Conservation (phyloP, 2,329 filamentous ascomycete genomes). For the Hypomyces perniciosus region DNA sequence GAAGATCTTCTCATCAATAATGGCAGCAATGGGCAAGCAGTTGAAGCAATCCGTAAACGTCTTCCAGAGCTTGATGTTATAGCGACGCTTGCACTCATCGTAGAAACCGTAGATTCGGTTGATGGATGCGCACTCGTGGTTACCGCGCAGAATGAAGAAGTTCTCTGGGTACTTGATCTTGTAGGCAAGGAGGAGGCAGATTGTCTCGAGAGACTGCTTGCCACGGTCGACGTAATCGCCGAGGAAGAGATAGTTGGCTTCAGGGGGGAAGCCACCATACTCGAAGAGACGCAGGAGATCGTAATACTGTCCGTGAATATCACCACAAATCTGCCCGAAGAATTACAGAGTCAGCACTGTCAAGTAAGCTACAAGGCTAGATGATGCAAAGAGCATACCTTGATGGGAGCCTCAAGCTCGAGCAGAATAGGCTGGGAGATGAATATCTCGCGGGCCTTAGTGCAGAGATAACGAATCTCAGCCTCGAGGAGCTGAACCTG, state of each 20-base stretch:
- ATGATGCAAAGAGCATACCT: constrained; percentile 55
- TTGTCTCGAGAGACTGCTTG: constrained; percentile 98
- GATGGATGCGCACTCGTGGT: constrained; percentile 98
- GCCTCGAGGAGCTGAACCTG: constrained; percentile 95
- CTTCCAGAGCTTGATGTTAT: constrained; percentile 99
- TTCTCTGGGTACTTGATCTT: constrained; percentile 99
- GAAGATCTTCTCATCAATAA: constrained; percentile 99
- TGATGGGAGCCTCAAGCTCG: constrained; percentile 97
- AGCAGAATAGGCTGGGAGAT: constrained; percentile 98
- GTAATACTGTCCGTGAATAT: constrained; percentile 99
- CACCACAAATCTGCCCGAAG: constrained; percentile 78
- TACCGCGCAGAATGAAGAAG: constrained; percentile 97
- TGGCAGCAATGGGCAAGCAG: constrained; percentile 94
- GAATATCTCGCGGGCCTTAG: constrained; percentile 98
- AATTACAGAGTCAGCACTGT: not conserved
- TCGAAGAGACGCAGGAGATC: constrained; percentile 96
- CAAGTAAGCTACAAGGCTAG: not conserved
- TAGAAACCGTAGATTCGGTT: constrained; percentile 99
- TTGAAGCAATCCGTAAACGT: constrained; percentile 99
- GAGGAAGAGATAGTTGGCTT: constrained; percentile 99
- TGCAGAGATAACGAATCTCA: constrained; percentile 95
- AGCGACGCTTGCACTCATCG: constrained; percentile 97
- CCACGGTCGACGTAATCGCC: constrained; percentile 98
- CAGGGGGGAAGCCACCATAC: constrained; percentile 95
- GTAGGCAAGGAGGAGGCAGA: constrained; percentile 92